Evolutionary conservation across 768 basidiomycete genomes (phyloP), one percentile per base, ranked within the genome.

Genomic region (Kwoniella dejecticola): DNA sequence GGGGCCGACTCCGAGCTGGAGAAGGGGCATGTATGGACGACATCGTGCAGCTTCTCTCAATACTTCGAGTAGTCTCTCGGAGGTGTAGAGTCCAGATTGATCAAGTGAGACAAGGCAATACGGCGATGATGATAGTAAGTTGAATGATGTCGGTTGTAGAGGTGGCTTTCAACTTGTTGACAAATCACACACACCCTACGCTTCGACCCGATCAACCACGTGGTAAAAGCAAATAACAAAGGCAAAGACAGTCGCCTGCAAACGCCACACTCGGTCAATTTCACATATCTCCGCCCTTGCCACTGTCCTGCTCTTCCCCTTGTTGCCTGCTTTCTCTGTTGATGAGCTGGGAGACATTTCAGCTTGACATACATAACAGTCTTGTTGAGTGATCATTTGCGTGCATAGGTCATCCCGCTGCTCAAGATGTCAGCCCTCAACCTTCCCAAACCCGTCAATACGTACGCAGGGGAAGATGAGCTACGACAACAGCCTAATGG

Each of bases 361-460:
- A n/a, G n/a, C n/a, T n/a, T n/a, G n/a, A n/a, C n/a, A n/a, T n/a
- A n/a, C n/a, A n/a, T n/a, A n/a, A n/a, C n/a, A n/a, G n/a, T n/a
- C n/a, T n/a, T n/a, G n/a, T n/a, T n/a, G n/a, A n/a, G n/a, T n/a
- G n/a, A n/a, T n/a, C n/a, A n/a, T n/a, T n/a, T n/a, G n/a, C n/a
- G n/a, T n/a, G n/a, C n/a, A n/a, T n/a, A n/a, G n/a, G n/a, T n/a
- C n/a, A n/a, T 19, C 24, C n/a, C 29, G 45, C 26, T 23, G 29
- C 7, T 42, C 47, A 53, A 30, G 21, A 74, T 69, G 70, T 66
- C 72, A 38, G 63, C 75, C 2, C 62, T 79, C 54, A 71, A 69
- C 60, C 67, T 79, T 1, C 77, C 77, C 13, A 72, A 74, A 38
- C 77, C 77, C 1, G 70, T 77, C 41, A 71, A 79, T 48, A 63